Conservation (phyloP, 148 eudicot genomes). For the Amaranthus cruentus region DNA sequence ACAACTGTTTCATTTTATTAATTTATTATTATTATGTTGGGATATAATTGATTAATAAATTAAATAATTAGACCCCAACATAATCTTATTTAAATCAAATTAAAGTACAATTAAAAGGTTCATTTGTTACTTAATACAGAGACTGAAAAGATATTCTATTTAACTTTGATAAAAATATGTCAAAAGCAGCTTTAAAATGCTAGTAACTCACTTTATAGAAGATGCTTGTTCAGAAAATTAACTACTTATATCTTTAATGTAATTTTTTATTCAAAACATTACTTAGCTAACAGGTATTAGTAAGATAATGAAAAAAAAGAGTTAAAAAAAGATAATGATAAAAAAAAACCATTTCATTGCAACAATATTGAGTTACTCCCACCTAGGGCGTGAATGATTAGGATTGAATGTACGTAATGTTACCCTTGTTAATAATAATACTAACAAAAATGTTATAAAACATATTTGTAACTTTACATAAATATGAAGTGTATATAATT, state of each 20-base stretch:
- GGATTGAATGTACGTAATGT: no score
- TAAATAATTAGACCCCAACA: neutral
- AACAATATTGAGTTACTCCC: no score
- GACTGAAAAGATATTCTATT: constrained; percentile 24
- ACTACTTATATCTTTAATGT: constrained; percentile 11
- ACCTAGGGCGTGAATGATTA: no score
- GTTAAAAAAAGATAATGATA: neutral
- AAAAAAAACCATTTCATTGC: neutral
- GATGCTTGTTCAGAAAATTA: constrained; percentile 27
- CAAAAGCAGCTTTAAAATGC: constrained; percentile 30
- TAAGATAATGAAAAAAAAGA: constrained; percentile 12
- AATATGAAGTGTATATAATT: no score
- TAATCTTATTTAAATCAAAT: constrained; percentile 1
- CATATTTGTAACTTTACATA: no score
- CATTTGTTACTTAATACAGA: constrained; percentile 18
- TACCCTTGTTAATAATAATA: no score
- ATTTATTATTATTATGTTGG: no score
- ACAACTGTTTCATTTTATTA: no score
- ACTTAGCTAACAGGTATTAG: constrained; percentile 19
- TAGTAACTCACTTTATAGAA: constrained; percentile 24
- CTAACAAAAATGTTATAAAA: no score
- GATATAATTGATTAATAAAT: no score
- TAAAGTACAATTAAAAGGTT: constrained; percentile 16
- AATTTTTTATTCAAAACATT: neutral
- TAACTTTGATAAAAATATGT: constrained; percentile 25